Evolutionary conservation across 495 filamentous ascomycete species (phyloP).

Genomic region (Podospora sp.): DNA sequence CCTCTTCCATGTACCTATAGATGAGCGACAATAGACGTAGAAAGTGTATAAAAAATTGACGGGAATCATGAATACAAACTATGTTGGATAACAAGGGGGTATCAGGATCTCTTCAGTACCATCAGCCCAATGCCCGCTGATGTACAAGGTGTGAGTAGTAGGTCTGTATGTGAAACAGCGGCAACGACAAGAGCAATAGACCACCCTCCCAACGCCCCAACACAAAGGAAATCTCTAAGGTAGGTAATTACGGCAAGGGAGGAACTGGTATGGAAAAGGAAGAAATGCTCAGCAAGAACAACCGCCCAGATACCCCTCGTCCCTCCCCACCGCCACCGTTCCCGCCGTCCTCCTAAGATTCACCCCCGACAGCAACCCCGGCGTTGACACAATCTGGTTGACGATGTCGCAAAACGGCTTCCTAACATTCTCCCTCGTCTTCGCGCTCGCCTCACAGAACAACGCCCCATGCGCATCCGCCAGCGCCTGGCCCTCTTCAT

Average conservation of each 20-base stretch:
- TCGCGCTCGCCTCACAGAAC: conserved; percentile 61
- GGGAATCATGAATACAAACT: not conserved
- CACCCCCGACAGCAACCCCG: conserved; percentile 41
- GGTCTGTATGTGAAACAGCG: not conserved
- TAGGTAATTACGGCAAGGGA: not conserved
- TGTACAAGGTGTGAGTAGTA: not conserved
- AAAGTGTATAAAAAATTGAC: conserved; percentile 1
- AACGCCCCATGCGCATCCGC: conserved; percentile 50
- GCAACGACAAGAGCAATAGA: too few species aligned
- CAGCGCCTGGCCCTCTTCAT: conserved; percentile 54
- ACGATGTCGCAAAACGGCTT: conserved; percentile 59
- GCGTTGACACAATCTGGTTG: conserved; percentile 52
- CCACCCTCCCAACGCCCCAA: not conserved
- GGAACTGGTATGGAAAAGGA: not conserved
- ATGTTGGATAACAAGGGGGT: conserved; percentile 10
- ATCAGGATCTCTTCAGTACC: conserved; percentile 19
- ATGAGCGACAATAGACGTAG: conserved; percentile 18
- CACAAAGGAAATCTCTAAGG: not conserved
- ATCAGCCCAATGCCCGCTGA: not conserved
- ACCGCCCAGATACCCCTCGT: conserved; percentile 15
- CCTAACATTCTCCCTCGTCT: conserved; percentile 56
- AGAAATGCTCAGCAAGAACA: conserved; percentile 27
- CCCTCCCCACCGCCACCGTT: conserved; percentile 21
- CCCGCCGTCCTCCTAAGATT: conserved; percentile 26
- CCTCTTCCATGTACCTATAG: conserved; percentile 1